Evolutionary conservation across 2,329 filamentous ascomycete genomes (phyloP), one percentile per base, ranked within the genome.

Genomic region (Penicillium sp.): DNA sequence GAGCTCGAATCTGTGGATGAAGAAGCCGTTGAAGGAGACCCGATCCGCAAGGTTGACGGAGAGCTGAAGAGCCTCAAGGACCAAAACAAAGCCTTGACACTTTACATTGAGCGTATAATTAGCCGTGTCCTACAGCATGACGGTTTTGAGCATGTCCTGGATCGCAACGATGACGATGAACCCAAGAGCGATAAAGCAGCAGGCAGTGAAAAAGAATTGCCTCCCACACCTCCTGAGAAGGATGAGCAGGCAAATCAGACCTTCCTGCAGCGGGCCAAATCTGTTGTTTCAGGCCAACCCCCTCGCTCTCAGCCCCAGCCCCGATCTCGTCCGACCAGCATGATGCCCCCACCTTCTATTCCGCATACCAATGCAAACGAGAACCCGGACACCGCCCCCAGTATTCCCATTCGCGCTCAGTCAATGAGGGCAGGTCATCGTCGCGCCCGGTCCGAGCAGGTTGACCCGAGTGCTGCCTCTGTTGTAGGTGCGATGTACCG

Each of bases 71-170:
- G 85, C 9, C 80, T 91, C 66, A 93, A 90, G 78, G 93, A 96
- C 73, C 89, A 96, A 79, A 98, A 99, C 81, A 98, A 98, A 80
- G 95, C 95, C 29, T 82, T 99, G 66, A 96, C 92, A 24, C 82
- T 98, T 63, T 99, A 99, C 79, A 97, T 99, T 81, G 96, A 98
- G 84, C 96, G 95, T 79, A 98, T 99, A 74, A 96, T 99, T 73
- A 95, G 95, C 74, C 90, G 95, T 55, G 85, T 99, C 45, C 84
- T 99, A 60, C 90, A 96, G 71, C 90, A 97, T 76, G 90, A 96
- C 69, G 93, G 96, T 65, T 98, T 96, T 65, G 93, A 99, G 77
- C 87, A 91, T 60, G 96, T 98, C 59, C 82, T 97, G 42, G 91
- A 96, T 72, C 90, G 91, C 74, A 90, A 89, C 9, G 86, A 87